phyloP scores from a whole-genome alignment of 2,329 filamentous ascomycete genomes.

The Diaporthe capsici region DNA sequence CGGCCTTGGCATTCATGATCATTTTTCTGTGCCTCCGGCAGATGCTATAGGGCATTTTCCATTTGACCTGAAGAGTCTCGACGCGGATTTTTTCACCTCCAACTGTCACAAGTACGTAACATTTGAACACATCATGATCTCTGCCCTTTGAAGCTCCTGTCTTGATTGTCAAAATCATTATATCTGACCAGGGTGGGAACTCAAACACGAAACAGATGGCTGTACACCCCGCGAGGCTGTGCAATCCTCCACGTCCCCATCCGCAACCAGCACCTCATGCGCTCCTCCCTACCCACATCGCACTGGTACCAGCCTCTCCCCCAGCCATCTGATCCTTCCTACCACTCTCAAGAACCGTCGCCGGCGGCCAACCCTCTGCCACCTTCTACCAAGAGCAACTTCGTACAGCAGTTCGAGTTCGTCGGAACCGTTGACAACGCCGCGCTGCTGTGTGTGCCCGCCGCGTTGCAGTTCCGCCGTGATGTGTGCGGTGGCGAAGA shows the following conservation, averaged over 20 bases:
- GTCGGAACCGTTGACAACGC: conserved; percentile 81
- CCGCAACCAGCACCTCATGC: conserved; percentile 81
- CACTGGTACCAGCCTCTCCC: conserved; percentile 76
- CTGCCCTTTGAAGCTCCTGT: too few species aligned
- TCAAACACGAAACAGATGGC: conserved; percentile 65
- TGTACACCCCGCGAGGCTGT: conserved; percentile 84
- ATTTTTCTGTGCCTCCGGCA: too few species aligned
- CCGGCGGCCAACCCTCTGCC: conserved; percentile 58
- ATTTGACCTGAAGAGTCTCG: conserved; percentile 74
- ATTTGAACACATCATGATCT: too few species aligned
- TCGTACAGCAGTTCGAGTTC: conserved; percentile 80
- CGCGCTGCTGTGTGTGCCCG: conserved; percentile 80
- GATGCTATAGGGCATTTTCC: conserved; percentile 83
- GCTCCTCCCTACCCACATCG: conserved; percentile 82
- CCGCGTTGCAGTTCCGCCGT: conserved; percentile 78
- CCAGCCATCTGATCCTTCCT: conserved; percentile 50
- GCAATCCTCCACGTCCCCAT: conserved; percentile 84
- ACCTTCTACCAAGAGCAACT: conserved; percentile 65
- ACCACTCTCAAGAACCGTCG: conserved; percentile 22
- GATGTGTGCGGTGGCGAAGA: conserved; percentile 81
- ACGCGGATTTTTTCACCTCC: conserved; percentile 88
- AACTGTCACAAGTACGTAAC: conserved; percentile 80
- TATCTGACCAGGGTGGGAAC: too few species aligned
- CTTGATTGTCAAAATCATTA: too few species aligned
- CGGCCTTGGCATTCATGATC: too few species aligned